These are phyloP conservation scores for Chlamydomonas sp. DNA, from an alignment of 139 green algal species.

Conservation along the genomic window DNA sequence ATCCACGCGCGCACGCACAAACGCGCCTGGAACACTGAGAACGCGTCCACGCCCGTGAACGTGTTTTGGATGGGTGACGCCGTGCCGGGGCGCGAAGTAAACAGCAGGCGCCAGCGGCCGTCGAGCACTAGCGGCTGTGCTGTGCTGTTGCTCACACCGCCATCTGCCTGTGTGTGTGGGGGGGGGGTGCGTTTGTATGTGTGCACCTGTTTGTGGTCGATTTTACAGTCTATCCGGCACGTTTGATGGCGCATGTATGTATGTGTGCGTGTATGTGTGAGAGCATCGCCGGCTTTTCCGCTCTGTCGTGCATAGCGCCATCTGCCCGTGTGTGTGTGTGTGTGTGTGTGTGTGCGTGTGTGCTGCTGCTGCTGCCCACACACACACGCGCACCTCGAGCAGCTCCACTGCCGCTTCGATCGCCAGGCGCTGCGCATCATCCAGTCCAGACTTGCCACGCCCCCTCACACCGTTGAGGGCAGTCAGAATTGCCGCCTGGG, in stretches of 20 bases:
- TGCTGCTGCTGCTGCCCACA: neutral
- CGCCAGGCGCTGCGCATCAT: conserved; percentile 22
- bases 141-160: conserved; percentile 6
- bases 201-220: too few species aligned
- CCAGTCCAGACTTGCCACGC: conserved; percentile 54
- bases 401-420: conserved; percentile 51
- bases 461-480: conserved; percentile 13
- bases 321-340: too few species aligned
- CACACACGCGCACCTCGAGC: conserved; percentile 46
- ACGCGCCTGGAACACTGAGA: conserved; percentile 87
- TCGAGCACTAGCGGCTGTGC: conserved; percentile 29
- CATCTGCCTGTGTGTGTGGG: too few species aligned
- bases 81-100: conserved; percentile 63
- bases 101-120: conserved; percentile 78
- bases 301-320: too few species aligned
- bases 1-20: too few species aligned
- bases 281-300: conserved; percentile 12
- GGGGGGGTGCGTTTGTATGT: too few species aligned
- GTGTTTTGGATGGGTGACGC: conserved; percentile 84
- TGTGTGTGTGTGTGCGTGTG: too few species aligned
- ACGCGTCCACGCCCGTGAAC: conserved; percentile 77
- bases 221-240: too few species aligned
- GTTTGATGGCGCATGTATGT: too few species aligned
- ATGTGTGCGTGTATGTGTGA: neutral
- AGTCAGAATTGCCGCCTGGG: too few species aligned